Percentiles rank a stretch among this genome's conserved stretches.
phyloP scores from a whole-genome alignment of 371 early-diverging fungal species.

The Thermomucor indicae-seudaticae region DNA sequence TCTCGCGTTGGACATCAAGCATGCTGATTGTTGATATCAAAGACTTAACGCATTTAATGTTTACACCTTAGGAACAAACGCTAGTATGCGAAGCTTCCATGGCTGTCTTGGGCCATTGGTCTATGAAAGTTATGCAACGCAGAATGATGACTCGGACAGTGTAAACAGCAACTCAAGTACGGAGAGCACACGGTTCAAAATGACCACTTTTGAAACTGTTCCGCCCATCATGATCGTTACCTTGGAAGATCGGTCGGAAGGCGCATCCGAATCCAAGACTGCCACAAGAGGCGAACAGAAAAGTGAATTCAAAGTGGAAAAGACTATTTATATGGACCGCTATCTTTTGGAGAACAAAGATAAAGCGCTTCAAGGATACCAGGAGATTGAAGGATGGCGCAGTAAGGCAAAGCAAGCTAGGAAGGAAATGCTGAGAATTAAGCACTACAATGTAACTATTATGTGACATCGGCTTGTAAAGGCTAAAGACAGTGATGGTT shows the following conservation, averaged over 20 bases:
- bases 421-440: conserved; percentile 7
- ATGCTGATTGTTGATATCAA: background rate
- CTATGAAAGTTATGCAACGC: conserved; percentile 16
- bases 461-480: no score
- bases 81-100: conserved; percentile 21
- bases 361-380: conserved; percentile 14
- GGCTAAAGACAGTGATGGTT: no score
- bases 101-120: conserved; percentile 39
- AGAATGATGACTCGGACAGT: background rate
- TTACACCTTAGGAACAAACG: conserved; percentile 17
- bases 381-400: conserved; percentile 18
- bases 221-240: conserved; percentile 35
- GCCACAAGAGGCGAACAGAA: background rate
- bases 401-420: conserved; percentile 13
- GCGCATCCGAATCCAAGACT: background rate
- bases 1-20: background rate
- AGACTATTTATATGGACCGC: conserved; percentile 37
- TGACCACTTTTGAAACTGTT: conserved; percentile 29
- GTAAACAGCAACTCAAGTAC: conserved; percentile 1
- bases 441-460: conserved; percentile 1
- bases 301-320: conserved; percentile 12
- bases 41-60: conserved; percentile 7
- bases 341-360: conserved; percentile 31
- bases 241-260: conserved; percentile 18
- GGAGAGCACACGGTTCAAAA: conserved; percentile 4